Evolutionary conservation across 345 rosid genomes (phyloP).

Genomic region (Limnanthes douglasii): DNA sequence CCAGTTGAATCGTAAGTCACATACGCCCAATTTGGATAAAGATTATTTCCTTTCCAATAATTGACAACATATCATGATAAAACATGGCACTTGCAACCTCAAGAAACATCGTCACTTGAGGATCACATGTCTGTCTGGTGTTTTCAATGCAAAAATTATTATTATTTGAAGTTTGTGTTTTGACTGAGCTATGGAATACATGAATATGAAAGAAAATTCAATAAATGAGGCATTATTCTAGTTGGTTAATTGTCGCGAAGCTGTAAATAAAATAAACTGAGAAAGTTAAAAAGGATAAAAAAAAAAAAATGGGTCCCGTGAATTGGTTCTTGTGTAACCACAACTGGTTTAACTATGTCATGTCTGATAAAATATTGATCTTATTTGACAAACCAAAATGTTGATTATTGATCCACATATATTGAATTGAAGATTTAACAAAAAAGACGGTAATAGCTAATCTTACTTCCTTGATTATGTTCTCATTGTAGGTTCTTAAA

Average conservation of each 20-base stretch:
- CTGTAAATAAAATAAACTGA: slow-evolving; percentile 40
- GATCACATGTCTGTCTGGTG: slow-evolving; percentile 27
- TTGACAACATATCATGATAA: slow-evolving; percentile 43
- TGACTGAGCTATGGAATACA: slow-evolving; percentile 11
- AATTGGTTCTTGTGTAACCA: slow-evolving; percentile 70
- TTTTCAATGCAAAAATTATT: slow-evolving; percentile 30
- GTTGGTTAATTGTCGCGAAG: slow-evolving; percentile 61
- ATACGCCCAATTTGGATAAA: slow-evolving; percentile 41
- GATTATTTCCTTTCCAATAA: slow-evolving; percentile 57
- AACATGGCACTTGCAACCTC: slow-evolving; percentile 47
- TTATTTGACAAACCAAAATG: slow-evolving; percentile 34
- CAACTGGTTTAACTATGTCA: slow-evolving; percentile 36
- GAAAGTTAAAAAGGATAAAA: slow-evolving; percentile 48
- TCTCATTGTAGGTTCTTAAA: no score
- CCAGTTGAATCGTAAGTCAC: slow-evolving; percentile 29
- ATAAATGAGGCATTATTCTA: slow-evolving; percentile 36
- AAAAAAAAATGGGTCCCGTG: slow-evolving; percentile 55
- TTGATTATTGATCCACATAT: slow-evolving; percentile 64
- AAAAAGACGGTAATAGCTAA: no score
- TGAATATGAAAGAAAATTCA: slow-evolving; percentile 26
- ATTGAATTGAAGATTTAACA: slow-evolving; percentile 25
- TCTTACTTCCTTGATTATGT: no score
- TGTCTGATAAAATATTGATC: slow-evolving; percentile 39
- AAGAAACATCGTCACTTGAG: slow-evolving; percentile 47
- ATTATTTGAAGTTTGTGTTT: slow-evolving; percentile 14